Base-by-base conservation (phyloP, 2,329 filamentous ascomycete genomes). In the Leptographium lundbergii region DNA sequence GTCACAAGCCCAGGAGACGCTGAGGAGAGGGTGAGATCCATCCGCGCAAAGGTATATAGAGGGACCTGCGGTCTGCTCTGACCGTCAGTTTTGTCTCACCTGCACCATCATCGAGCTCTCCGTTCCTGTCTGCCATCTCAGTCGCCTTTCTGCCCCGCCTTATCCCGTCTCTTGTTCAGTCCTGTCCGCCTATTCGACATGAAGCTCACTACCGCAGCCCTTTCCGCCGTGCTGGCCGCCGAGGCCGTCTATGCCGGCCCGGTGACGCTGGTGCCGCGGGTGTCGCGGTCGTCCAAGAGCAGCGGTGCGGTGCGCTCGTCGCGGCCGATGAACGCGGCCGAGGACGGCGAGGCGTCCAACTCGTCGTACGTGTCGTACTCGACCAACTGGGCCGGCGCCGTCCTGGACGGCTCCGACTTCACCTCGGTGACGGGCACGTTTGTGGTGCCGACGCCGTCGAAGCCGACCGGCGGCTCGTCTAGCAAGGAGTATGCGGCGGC, bases 181-280 rank as follows among this genome's bases (percentile, higher is more conserved):
- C 29, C 11, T 48, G 4, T 24, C 34, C 32, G 5, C 25, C 29
- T 7, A 6, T 32, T 32, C 69, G 76, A 63, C 54, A 82, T 82
- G 80, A 81, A 78, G 73, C 70, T 77, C 70, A 70, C 77, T 69
- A 66, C 73, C 55, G 61, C 72, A 56, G 60, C 77, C 52, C 69
- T 63, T 32, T 60, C 62, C 22, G 62, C 59, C 59, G 59, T 63
- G 29, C 56, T 65, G 36, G 58, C 75, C 60, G 73, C 74, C 57
- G 70, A 71, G 59, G 66, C 70, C 59, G 73, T 71, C 54, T 56
- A 77, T 42, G 77, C 75, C 42, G 75, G 76, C 32, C 78, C 77
- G 39, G 72, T 76, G 45, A 74, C 71, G 19, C 70, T 71, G 29
- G 66, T 70, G 34, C 73, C 71, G 55, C 73, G 71, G 60, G 71